Base-by-base conservation (phyloP, 1,284 basidiomycete species). In the Cronartium quercuum region DNA sequence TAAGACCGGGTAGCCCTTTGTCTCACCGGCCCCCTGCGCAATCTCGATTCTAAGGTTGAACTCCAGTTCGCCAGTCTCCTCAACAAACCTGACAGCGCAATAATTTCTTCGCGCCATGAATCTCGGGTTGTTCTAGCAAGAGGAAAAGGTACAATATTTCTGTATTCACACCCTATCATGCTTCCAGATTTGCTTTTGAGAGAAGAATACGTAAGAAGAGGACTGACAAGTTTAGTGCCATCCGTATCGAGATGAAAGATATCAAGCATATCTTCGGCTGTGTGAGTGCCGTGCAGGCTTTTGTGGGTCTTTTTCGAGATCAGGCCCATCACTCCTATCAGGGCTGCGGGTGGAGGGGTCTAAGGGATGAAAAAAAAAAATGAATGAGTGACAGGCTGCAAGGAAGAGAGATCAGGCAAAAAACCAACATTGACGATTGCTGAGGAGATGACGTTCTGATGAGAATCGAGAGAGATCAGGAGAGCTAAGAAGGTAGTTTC, bases 91-190 rank as follows among this genome's bases (percentile, higher is more conserved):
- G 5, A 91, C 87, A n/a, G 86, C 85, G 78, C 92, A 90, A 88
- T 92, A 98, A 82, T 98, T 98, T 57, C 95, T 86, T 65, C 88
- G 85, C 0, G 91, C 90, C 86, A 93, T 93, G 74, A 94, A 89
- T 47, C 65, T 58, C 42, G 64, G 71, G 51, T 75, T 75, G 18
- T 75, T 75, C 73, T 75, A 29, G 40, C 2, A 58, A 60, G 5
- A 55, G 13, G 10, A 65, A 44, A 38, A 38, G 1, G 15, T 29
- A 9, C 15, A 34, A 18, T 7, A 61, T 10, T 9, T 9, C 15
- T 64, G 34, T 35, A 29, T 29, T 29, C 29, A 29, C 29, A 29
- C 29, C 29, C 29, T 29, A 29, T 29, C 29, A 29, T 29, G 29
- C 29, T 29, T 57, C 12, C 12, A 44, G 1, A 21, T 21, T 57